Percentiles rank a stretch among this genome's conserved stretches.
phyloP scores from a whole-genome alignment of 2,329 filamentous ascomycete genomes.

The Arthrinium puccinioides region DNA sequence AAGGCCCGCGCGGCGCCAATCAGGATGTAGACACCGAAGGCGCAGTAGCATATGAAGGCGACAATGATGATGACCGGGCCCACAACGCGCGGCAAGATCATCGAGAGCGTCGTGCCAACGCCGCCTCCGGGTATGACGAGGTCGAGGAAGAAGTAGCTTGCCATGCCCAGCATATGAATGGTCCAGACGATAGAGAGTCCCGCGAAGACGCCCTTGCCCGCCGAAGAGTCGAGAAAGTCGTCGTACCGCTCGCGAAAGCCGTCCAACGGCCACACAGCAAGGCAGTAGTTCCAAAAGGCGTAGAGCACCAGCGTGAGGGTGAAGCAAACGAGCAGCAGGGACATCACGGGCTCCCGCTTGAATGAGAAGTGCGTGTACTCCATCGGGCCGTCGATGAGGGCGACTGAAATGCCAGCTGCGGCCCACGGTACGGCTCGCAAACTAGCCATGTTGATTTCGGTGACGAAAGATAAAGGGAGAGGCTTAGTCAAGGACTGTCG shows the following conservation, averaged over 20 bases:
- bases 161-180: constrained; percentile 1
- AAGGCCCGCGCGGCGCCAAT: neutral
- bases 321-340: neutral
- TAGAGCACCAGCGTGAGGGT: neutral
- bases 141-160: neutral
- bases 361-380: neutral
- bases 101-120: neutral
- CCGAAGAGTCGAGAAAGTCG: neutral
- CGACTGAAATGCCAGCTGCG: neutral
- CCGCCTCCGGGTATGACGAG: neutral
- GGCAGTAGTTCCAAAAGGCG: neutral
- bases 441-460: too few species aligned
- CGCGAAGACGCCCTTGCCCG: too few species aligned
- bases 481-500: too few species aligned
- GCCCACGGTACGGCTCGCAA: neutral
- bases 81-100: neutral
- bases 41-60: neutral
- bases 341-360: neutral
- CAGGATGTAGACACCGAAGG: neutral
- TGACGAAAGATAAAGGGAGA: too few species aligned
- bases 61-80: neutral
- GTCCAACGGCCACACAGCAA: neutral
- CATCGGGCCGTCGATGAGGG: neutral
- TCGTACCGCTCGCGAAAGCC: neutral
- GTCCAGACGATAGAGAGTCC: neutral